Base-by-base conservation (phyloP, 148 eudicot genomes). In the Dysphania ambrosioides region DNA sequence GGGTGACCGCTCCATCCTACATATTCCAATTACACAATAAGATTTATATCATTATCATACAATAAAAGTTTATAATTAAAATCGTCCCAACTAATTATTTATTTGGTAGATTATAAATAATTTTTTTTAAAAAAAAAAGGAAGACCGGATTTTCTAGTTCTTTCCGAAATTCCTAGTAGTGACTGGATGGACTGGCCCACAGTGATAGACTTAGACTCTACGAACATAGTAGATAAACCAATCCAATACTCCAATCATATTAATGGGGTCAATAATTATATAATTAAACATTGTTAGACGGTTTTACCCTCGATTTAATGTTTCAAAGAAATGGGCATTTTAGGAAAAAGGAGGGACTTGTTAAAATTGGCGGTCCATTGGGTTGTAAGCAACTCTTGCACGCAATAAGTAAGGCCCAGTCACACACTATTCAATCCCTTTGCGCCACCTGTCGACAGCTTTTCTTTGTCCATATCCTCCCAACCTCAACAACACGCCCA, bases 1-100 rank as follows among this genome's bases (percentile, higher is more conserved):
- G 91, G 89, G 73, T 88, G 88, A 64, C 86, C 87, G 78, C 91
- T 86, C 91, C 91, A 88, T 81, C 91, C 91, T 88, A 75, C 78
- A 78, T 56, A n/a, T 32, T 35, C 26, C 23, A n/a, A 64, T 21
- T 3, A 19, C 58, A n/a, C n/a, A n/a, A n/a, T n/a, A n/a, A n/a
- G n/a, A n/a, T n/a, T n/a, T n/a, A n/a, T n/a, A n/a, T n/a, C n/a
- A n/a, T n/a, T n/a, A n/a, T n/a, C n/a, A n/a, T n/a, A n/a, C n/a
- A n/a, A n/a, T n/a, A n/a, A n/a, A n/a, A n/a, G n/a, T n/a, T n/a
- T n/a, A n/a, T n/a, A n/a, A n/a, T n/a, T n/a, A n/a, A n/a, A n/a
- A n/a, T n/a, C n/a, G n/a, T n/a, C n/a, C n/a, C n/a, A n/a, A n/a
- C n/a, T n/a, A n/a, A n/a, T n/a, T n/a, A n/a, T n/a, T n/a, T n/a